Conservation (phyloP, 495 filamentous ascomycete genomes). For the Achaetomiella virescens region DNA sequence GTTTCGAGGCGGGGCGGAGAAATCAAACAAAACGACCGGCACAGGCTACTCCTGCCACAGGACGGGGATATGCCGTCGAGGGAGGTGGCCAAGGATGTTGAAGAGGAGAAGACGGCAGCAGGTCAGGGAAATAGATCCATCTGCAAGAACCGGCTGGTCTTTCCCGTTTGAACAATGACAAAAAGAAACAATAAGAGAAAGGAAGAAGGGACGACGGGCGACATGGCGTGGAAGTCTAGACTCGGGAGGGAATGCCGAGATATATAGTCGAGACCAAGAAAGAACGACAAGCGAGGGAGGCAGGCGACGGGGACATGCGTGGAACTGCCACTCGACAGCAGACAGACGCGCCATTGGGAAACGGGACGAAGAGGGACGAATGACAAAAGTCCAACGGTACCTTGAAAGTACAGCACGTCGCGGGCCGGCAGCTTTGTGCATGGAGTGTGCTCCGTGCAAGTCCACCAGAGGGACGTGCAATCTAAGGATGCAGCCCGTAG, state of each 20-base stretch:
- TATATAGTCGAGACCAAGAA: conserved; percentile 35
- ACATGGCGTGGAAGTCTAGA: conserved; percentile 31
- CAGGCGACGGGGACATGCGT: conserved; percentile 10
- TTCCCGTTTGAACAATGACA: conserved; percentile 28
- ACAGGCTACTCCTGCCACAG: conserved; percentile 28
- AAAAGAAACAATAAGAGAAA: conserved; percentile 32
- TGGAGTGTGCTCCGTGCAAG: conserved; percentile 4
- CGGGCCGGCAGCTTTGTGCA: conserved; percentile 14
- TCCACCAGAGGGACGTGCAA: conserved; percentile 8
- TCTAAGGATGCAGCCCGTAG: conserved; percentile 11
- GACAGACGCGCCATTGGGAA: background rate
- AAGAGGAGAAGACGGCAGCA: conserved; percentile 19
- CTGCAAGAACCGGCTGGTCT: conserved; percentile 31
- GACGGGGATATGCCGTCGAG: conserved; percentile 15
- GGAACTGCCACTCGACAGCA: conserved; percentile 14
- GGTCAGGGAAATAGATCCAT: conserved; percentile 41
- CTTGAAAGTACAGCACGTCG: conserved; percentile 12
- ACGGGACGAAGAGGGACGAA: conserved; percentile 12
- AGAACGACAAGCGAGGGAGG: conserved; percentile 14
- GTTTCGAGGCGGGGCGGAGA: conserved; percentile 14
- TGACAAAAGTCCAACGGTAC: conserved; percentile 17
- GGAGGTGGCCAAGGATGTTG: conserved; percentile 13
- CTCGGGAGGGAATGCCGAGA: conserved; percentile 37
- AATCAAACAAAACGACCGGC: conserved; percentile 26
- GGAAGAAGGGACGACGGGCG: conserved; percentile 30